Percentiles rank a stretch among this genome's conserved stretches.
phyloP scores from a whole-genome alignment of 345 rosid species.

The Rhodamnia rubescens region DNA sequence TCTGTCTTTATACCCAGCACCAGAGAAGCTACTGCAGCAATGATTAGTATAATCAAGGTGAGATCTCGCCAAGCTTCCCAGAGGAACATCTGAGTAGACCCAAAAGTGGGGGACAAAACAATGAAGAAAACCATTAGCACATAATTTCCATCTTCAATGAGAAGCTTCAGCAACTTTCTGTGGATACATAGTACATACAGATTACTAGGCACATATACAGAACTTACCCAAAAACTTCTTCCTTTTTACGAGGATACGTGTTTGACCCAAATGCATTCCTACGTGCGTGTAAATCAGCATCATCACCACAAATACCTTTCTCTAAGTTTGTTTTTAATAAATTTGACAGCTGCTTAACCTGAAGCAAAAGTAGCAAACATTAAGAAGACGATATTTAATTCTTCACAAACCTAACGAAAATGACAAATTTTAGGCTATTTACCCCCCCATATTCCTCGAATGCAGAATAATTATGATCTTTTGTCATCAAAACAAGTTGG shows the following conservation, averaged over 20 bases:
- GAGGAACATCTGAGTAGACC: conserved; percentile 47
- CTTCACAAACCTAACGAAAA: background rate
- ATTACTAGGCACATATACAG: background rate
- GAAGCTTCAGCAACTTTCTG: background rate
- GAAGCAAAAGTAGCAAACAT: background rate
- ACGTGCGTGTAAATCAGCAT: conserved; percentile 52
- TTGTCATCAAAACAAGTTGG: conserved; percentile 56
- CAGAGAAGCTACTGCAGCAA: conserved; percentile 86
- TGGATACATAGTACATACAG: background rate
- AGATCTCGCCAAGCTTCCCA: conserved; percentile 93
- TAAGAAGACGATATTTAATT: background rate
- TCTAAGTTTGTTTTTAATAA: conserved; percentile 65
- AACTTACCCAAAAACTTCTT: conserved; percentile 72
- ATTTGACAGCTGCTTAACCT: conserved; percentile 63
- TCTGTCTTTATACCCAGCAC: conserved; percentile 91
- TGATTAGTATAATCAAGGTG: conserved; percentile 75
- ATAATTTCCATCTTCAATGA: background rate
- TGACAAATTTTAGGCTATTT: background rate
- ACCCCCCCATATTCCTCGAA: conserved; percentile 78
- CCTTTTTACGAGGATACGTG: conserved; percentile 88
- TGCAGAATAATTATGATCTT: conserved; percentile 56
- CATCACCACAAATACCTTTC: conserved; percentile 66
- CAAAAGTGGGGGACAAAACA: background rate
- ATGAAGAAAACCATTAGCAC: background rate
- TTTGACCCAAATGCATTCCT: conserved; percentile 72